Percentiles rank a stretch among this genome's conserved stretches.
Conservation (phyloP, 805 yeast species). For the Hanseniaspora clermontiae region DNA sequence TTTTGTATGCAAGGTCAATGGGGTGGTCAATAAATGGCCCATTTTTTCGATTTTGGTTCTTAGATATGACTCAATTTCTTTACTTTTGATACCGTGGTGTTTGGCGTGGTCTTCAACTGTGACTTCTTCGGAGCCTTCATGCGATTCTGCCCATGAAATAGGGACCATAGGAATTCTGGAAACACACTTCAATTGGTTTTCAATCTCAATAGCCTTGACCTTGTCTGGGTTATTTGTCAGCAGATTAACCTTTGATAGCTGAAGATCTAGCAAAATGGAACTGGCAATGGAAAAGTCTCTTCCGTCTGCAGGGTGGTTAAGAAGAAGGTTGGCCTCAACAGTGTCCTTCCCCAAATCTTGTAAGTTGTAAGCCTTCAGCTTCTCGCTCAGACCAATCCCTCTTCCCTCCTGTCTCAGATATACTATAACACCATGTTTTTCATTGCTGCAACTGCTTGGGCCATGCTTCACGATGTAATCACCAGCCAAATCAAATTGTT, state of each 20-base stretch:
- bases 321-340: constrained; percentile 82
- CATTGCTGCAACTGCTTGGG: constrained; percentile 35
- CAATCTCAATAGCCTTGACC: constrained; percentile 87
- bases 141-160: constrained; percentile 60
- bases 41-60: constrained; percentile 90
- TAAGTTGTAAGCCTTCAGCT: constrained; percentile 86
- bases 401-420: constrained; percentile 96
- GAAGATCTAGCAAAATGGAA: constrained; percentile 76
- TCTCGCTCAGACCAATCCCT: constrained; percentile 97
- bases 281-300: constrained; percentile 89
- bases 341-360: constrained; percentile 99
- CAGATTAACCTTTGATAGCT: constrained; percentile 55
- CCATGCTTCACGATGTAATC: constrained; percentile 44
- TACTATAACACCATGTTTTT: constrained; percentile 87
- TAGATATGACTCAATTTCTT: constrained; percentile 84
- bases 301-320: constrained; percentile 97
- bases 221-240: constrained; percentile 95
- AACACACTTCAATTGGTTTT: constrained; percentile 55
- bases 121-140: constrained; percentile 15
- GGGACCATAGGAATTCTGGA: constrained; percentile 97
- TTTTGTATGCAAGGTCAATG: constrained; percentile 24
- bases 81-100: constrained; percentile 59
- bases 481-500: constrained; percentile 97
- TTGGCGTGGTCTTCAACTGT: neutral
- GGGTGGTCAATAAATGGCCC: constrained; percentile 76